Percentiles rank a stretch among this genome's conserved stretches.
Conservation (phyloP, 2,329 filamentous ascomycete genomes). For the Tolypocladium inflatum region DNA sequence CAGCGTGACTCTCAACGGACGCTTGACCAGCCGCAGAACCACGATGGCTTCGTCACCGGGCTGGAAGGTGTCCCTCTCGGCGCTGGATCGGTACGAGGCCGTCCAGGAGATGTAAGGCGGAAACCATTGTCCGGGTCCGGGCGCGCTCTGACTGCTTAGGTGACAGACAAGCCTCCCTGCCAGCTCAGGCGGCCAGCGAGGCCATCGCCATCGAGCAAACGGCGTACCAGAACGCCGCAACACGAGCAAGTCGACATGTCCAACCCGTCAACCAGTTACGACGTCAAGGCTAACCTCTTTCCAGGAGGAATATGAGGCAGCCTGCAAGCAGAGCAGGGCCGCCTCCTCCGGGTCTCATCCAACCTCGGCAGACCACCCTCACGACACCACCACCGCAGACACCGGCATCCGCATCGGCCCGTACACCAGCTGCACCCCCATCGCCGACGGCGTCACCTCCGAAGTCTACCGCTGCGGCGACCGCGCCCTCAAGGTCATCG, state of each 20-base stretch:
- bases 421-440: slow-evolving; percentile 42
- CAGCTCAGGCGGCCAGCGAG: slow-evolving; percentile 19
- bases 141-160: not conserved
- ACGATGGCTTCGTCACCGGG: slow-evolving; percentile 9
- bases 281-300: not conserved
- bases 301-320: slow-evolving; percentile 50
- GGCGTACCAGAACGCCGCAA: slow-evolving; percentile 48
- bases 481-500: slow-evolving; percentile 77
- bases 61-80: slow-evolving; percentile 45
- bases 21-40: not conserved
- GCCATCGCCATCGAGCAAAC: slow-evolving; percentile 60
- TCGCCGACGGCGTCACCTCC: slow-evolving; percentile 68
- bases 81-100: slow-evolving; percentile 51
- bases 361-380: slow-evolving; percentile 1
- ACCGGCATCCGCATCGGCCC: slow-evolving; percentile 39
- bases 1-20: not conserved
- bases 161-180: slow-evolving; percentile 19
- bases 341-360: not conserved
- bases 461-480: slow-evolving; percentile 63
- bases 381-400: not conserved
- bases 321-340: slow-evolving; percentile 20
- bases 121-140: not conserved
- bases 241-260: slow-evolving; percentile 37
- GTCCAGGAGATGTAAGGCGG: slow-evolving; percentile 39
- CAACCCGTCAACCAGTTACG: not conserved